Percentiles rank a stretch among this genome's conserved stretches.
Evolutionary conservation across 495 filamentous ascomycete genomes (phyloP).

Genomic region (Astrothelium macrocarpum): DNA sequence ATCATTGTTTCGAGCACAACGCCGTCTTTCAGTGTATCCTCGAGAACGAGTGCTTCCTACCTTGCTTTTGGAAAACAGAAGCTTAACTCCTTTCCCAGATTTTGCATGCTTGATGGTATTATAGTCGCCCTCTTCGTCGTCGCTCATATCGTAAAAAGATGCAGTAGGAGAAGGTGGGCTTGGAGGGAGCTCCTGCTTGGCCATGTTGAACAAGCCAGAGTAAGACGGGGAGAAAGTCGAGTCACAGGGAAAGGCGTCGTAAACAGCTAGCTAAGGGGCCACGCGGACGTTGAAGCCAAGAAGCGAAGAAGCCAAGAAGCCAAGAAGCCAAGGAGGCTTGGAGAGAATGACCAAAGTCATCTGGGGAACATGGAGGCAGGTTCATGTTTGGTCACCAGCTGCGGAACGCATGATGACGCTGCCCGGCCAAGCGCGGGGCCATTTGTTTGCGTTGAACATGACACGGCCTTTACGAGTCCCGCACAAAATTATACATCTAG

Average conservation of each 20-base stretch:
- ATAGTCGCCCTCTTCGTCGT: conserved; percentile 92
- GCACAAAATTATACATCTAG: not conserved
- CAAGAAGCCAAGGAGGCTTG: not conserved
- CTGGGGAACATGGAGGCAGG: not conserved
- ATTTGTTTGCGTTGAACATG: not conserved
- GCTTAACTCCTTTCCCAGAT: conserved; percentile 77
- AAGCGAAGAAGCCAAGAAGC: not conserved
- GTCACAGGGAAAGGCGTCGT: not conserved
- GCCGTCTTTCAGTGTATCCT: too few relatives aligned
- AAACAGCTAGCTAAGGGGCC: not conserved
- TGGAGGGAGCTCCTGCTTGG: conserved; percentile 8
- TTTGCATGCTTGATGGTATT: conserved; percentile 83
- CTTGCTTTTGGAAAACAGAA: conserved; percentile 97
- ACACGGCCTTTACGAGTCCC: conserved; percentile 34
- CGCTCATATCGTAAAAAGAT: conserved; percentile 93
- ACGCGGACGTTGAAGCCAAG: not conserved
- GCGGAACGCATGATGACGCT: not conserved
- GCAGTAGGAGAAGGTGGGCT: conserved; percentile 64
- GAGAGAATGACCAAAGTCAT: not conserved
- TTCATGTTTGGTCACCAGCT: not conserved
- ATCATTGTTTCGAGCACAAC: too few relatives aligned
- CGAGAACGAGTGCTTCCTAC: conserved; percentile 36
- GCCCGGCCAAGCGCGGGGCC: not conserved
- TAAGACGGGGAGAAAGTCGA: not conserved
- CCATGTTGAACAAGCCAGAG: not conserved